Conservation (phyloP, 108 stramenopile species). For the Fistulifera solaris region DNA sequence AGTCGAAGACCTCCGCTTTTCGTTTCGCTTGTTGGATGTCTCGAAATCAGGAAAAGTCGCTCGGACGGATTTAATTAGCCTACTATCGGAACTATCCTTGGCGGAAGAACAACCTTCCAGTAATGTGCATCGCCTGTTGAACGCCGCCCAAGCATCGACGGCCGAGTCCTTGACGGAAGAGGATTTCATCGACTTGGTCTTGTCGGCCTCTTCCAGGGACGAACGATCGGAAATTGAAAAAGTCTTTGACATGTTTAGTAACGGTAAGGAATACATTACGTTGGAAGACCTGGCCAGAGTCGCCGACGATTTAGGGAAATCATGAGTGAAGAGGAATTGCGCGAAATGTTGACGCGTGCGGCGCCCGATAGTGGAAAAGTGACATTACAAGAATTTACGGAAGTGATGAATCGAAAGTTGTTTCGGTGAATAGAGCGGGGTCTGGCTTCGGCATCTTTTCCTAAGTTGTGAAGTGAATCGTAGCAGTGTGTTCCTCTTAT, state of each 20-base stretch:
- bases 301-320: constrained; percentile 94
- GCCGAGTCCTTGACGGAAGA: constrained; percentile 34
- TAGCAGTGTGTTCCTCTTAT: no score
- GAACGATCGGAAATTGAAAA: constrained; percentile 46
- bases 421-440: constrained; percentile 16
- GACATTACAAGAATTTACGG: constrained; percentile 76
- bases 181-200: constrained; percentile 92
- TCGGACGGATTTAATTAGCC: constrained; percentile 10
- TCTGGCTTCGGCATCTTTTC: no score
- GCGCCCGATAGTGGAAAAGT: constrained; percentile 79
- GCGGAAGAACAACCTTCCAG: not conserved
- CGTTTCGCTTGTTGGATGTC: constrained; percentile 26
- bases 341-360: constrained; percentile 98
- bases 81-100: no score
- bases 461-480: no score
- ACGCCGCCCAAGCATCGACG: constrained; percentile 8
- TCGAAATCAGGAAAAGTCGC: constrained; percentile 1
- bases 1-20: constrained; percentile 22
- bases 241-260: constrained; percentile 96
- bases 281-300: constrained; percentile 91
- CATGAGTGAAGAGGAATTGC: constrained; percentile 93
- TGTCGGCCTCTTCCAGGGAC: constrained; percentile 38
- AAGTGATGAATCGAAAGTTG: constrained; percentile 83
- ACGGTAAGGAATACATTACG: constrained; percentile 91
- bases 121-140: constrained; percentile 9